Evolutionary conservation across 805 yeast genomes (phyloP), one percentile per base, ranked within the genome.

Genomic region (Wickerhamomyces canadensis): DNA sequence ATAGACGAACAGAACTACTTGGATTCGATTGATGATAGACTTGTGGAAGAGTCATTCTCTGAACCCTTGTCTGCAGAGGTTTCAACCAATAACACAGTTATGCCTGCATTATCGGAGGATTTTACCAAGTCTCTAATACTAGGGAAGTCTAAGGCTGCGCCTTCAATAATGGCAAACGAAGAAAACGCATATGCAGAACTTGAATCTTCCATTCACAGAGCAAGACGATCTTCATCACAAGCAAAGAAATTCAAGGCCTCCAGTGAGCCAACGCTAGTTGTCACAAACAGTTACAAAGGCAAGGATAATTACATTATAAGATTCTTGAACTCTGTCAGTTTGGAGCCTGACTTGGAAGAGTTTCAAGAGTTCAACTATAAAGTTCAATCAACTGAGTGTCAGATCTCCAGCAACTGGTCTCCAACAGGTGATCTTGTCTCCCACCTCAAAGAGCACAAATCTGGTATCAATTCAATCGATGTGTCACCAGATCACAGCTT

Each of bases 281-380:
- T 73, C 15, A 61, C 60, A 27, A 78, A 76, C 49, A 80, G 81
- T 48, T 87, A 86, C 53, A 68, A 64, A 2, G 96, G 95, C 0
- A 60, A 64, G 19, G 80, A 83, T 49, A 79, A 80, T 1, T 77
- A 74, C 41, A 76, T 88, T 23, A 51, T 72, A 35, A 68, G 71
- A 29, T 81, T 72, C 49, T 63, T 88, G 35, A 62, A 66, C 10
- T 67, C 65, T 13, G 64, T 80, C 16, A 65, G 65, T 15, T 68
- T 80, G 37, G 78, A 72, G 27, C 84, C 87, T 0, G 62, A 72
- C 1, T 53, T 80, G 36, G 70, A 68, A 30, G 79, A 78, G 35
- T 83, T 78, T 44, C 58, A 69, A 14, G 94, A 84, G 48, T 85
- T 87, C 67, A 93, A 93, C 0, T 57, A 65, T 4, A 37, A 37